A percentile compares a stretch with the other conserved stretches of the same genome.
Evolutionary conservation across 768 basidiomycete species (phyloP).

Genomic region (Rhodocollybia butyracea): DNA sequence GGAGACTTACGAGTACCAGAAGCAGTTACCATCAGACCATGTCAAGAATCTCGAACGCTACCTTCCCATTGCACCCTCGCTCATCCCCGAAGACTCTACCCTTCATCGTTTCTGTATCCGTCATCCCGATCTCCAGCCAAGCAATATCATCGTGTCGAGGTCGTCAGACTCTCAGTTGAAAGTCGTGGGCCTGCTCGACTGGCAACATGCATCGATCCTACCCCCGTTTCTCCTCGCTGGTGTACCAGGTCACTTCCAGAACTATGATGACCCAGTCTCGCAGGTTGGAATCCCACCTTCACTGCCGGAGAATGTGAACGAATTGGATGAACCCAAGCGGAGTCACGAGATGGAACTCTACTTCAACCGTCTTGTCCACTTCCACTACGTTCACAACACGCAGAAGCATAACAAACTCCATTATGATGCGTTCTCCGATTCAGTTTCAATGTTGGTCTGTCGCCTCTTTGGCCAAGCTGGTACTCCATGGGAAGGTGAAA

Average conservation of each 20-base stretch:
- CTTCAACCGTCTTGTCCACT: conserved; percentile 46
- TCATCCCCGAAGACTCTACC: conserved; percentile 36
- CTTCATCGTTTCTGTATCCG: conserved; percentile 46
- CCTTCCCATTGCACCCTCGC: conserved; percentile 43
- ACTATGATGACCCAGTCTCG: conserved; percentile 41
- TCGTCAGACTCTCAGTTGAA: conserved; percentile 39
- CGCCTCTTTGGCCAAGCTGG: conserved; percentile 43
- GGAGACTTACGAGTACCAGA: conserved; percentile 40
- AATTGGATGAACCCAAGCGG: conserved; percentile 36
- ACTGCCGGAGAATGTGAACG: conserved; percentile 39
- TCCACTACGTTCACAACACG: conserved; percentile 45
- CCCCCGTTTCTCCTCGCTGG: conserved; percentile 48
- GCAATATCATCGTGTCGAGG: conserved; percentile 45
- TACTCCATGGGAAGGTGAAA: conserved; percentile 50
- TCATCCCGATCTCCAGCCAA: conserved; percentile 48
- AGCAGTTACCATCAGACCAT: conserved; percentile 42
- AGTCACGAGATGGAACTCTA: conserved; percentile 30
- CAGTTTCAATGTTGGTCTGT: conserved; percentile 28
- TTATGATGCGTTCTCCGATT: conserved; percentile 36
- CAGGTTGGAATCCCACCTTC: conserved; percentile 35
- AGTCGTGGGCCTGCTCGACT: conserved; percentile 45
- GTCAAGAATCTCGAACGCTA: conserved; percentile 47
- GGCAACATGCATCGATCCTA: conserved; percentile 55
- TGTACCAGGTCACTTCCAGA: conserved; percentile 42
- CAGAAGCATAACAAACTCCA: conserved; percentile 42